Evolutionary conservation across 768 basidiomycete genomes (phyloP).

Genomic region (Lepiota venenata): DNA sequence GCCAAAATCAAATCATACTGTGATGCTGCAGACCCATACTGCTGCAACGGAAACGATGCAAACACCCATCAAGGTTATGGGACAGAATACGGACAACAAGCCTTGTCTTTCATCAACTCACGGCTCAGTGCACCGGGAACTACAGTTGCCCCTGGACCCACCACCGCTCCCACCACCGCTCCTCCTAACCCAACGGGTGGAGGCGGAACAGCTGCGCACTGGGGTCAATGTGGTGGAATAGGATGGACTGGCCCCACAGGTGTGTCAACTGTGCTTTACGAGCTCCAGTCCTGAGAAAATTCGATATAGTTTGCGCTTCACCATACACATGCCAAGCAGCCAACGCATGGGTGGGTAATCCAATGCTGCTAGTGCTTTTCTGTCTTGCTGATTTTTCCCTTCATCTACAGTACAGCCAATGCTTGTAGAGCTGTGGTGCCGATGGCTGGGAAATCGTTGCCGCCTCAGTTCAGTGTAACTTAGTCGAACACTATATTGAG

Average conservation of each 20-base stretch:
- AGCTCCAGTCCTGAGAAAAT: too few relatives aligned
- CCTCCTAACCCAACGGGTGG: neutral
- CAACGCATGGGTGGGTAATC: too few relatives aligned
- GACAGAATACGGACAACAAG: slow-evolving; percentile 26
- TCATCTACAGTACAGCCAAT: too few relatives aligned
- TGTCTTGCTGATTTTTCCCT: too few relatives aligned
- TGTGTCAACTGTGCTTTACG: too few relatives aligned
- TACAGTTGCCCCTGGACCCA: neutral
- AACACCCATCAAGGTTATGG: slow-evolving; percentile 30
- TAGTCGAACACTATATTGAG: too few relatives aligned
- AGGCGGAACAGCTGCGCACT: slow-evolving; percentile 18
- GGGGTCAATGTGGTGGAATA: slow-evolving; percentile 20
- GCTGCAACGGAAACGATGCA: slow-evolving; percentile 28
- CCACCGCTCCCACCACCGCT: slow-evolving; percentile 10
- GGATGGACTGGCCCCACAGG: slow-evolving; percentile 18
- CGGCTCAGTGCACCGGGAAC: slow-evolving; percentile 18
- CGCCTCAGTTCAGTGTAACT: too few relatives aligned
- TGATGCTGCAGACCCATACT: slow-evolving; percentile 30
- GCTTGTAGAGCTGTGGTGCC: too few relatives aligned
- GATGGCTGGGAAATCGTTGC: too few relatives aligned
- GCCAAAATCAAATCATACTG: slow-evolving; percentile 29
- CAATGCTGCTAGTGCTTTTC: too few relatives aligned
- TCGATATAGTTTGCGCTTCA: too few relatives aligned
- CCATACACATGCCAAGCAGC: too few relatives aligned
- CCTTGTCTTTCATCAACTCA: slow-evolving; percentile 26